phyloP scores from a whole-genome alignment of 148 eudicot genomes.

The Silene conica region DNA sequence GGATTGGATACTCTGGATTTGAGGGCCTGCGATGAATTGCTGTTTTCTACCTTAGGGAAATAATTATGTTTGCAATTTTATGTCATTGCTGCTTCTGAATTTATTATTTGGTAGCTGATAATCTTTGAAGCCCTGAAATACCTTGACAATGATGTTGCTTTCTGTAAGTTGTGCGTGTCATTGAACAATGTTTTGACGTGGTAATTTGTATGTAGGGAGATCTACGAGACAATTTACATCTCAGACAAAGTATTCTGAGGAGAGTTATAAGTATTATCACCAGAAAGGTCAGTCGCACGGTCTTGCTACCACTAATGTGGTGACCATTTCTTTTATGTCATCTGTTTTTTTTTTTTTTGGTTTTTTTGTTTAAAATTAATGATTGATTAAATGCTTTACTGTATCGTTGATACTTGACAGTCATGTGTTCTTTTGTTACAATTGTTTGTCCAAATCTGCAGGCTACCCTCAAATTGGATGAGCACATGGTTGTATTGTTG shows the following conservation, averaged over 20 bases:
- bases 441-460: conserved; percentile 24
- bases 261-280: conserved; percentile 51
- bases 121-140: neutral
- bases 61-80: neutral
- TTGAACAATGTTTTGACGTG: conserved; percentile 14
- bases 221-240: conserved; percentile 60
- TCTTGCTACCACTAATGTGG: neutral
- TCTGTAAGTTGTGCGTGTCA: neutral
- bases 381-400: neutral
- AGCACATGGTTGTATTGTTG: conserved; percentile 45
- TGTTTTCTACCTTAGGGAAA: neutral
- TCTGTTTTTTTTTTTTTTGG: neutral
- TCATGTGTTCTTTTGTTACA: neutral
- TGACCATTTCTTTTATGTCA: neutral
- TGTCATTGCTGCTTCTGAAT: neutral
- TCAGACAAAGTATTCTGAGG: conserved; percentile 67
- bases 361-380: neutral
- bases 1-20: neutral
- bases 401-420: conserved; percentile 1
- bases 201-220: conserved; percentile 56
- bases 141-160: neutral
- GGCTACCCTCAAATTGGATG: conserved; percentile 55
- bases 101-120: neutral
- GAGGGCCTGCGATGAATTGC: neutral
- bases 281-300: conserved; percentile 51